phyloP scores from a whole-genome alignment of 2,329 filamentous ascomycete genomes.

The Colletotrichum phormii region DNA sequence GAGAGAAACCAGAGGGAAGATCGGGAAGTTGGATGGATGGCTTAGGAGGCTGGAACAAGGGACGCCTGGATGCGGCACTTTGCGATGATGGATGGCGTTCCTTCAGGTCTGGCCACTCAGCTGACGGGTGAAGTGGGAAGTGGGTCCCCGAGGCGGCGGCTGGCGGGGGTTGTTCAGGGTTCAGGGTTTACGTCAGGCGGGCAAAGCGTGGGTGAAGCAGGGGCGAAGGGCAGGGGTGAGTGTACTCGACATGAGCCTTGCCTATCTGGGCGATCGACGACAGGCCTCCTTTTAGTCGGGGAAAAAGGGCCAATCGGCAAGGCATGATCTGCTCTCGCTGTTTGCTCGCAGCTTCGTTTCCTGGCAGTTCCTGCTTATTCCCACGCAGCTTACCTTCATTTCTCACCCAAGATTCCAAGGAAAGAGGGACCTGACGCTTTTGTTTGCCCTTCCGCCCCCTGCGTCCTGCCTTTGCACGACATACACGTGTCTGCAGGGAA shows the following conservation, averaged over 20 bases:
- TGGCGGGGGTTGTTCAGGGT: background rate
- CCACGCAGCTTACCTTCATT: background rate
- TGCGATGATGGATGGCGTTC: background rate
- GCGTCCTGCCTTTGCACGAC: background rate
- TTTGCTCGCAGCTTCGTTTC: background rate
- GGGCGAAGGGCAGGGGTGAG: background rate
- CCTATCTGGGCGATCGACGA: conserved; percentile 21
- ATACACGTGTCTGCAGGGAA: conserved; percentile 4
- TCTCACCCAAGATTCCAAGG: background rate
- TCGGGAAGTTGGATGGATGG: background rate
- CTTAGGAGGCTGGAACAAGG: background rate
- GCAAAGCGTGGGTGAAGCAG: background rate
- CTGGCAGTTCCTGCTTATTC: background rate
- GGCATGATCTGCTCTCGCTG: background rate
- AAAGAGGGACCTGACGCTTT: background rate
- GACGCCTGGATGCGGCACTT: background rate
- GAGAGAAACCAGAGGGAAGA: background rate
- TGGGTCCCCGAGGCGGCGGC: background rate
- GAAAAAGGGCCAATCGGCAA: conserved; percentile 25
- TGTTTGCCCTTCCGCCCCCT: background rate
- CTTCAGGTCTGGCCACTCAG: background rate
- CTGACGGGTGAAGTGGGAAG: background rate
- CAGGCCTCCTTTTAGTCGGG: conserved; percentile 14
- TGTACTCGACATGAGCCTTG: conserved; percentile 11
- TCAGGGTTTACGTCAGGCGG: conserved; percentile 3